Evolutionary conservation across 2,329 filamentous ascomycete genomes (phyloP).

Genomic region (Pseudohalonectria lignicola): DNA sequence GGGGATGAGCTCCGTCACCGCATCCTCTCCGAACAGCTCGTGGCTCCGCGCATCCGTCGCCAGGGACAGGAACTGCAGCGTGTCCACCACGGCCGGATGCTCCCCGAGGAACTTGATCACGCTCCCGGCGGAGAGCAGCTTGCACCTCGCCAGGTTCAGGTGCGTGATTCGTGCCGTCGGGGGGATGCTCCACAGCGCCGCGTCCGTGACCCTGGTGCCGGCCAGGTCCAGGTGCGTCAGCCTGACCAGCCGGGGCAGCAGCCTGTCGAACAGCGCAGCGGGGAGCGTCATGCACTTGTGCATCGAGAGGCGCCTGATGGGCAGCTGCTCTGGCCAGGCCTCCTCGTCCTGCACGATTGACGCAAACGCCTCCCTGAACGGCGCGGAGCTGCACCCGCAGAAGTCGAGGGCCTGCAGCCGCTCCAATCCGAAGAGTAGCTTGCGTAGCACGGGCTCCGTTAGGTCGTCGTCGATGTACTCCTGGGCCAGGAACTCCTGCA

Average conservation of each 20-base stretch:
- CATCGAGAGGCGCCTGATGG: constrained; percentile 58
- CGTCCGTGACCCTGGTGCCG: constrained; percentile 64
- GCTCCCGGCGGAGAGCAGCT: constrained; percentile 50
- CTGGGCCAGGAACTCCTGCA: constrained; percentile 70
- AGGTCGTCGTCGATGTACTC: constrained; percentile 74
- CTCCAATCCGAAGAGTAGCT: constrained; percentile 58
- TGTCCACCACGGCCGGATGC: constrained; percentile 56
- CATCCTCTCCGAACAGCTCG: constrained; percentile 55
- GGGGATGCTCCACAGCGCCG: constrained; percentile 59
- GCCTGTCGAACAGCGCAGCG: constrained; percentile 51
- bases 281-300: constrained; percentile 70
- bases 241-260: constrained; percentile 58
- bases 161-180: constrained; percentile 63
- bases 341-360: constrained; percentile 19
- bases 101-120: constrained; percentile 61
- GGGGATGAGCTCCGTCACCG: constrained; percentile 55
- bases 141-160: constrained; percentile 68
- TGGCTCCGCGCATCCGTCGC: constrained; percentile 62
- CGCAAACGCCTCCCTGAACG: constrained; percentile 56
- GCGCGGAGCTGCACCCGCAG: constrained; percentile 59
- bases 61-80: constrained; percentile 62
- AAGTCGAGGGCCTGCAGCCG: constrained; percentile 61
- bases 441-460: constrained; percentile 54
- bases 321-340: constrained; percentile 15
- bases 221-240: constrained; percentile 73